Evolutionary conservation across 257 asterid genomes (phyloP).

Genomic region (Asclepias syriaca): DNA sequence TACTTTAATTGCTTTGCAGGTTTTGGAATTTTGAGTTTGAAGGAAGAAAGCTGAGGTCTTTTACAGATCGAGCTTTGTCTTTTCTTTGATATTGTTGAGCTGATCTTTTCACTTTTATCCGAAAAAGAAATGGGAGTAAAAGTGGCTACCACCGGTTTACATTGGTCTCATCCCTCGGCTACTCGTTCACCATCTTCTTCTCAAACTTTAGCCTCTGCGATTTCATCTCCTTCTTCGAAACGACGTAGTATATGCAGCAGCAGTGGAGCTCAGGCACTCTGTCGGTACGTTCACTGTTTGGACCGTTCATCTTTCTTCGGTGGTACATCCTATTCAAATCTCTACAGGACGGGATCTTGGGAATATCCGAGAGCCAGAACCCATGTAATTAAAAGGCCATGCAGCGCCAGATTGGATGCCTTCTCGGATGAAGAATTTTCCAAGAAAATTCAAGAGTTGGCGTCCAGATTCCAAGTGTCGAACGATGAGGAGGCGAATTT

Average conservation of each 20-base stretch:
- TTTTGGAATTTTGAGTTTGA: conserved; percentile 27
- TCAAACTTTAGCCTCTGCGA: conserved; percentile 56
- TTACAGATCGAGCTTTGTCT: not conserved
- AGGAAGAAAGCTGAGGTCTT: conserved; percentile 18
- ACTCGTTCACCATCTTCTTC: conserved; percentile 75
- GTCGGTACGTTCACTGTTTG: conserved; percentile 25
- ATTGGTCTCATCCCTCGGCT: conserved; percentile 63
- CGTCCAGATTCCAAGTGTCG: conserved; percentile 33
- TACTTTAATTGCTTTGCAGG: conserved; percentile 37
- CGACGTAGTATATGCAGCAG: conserved; percentile 35
- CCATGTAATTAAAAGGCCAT: conserved; percentile 33
- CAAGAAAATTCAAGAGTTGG: conserved; percentile 45
- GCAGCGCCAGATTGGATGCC: conserved; percentile 55
- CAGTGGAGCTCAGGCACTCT: conserved; percentile 41
- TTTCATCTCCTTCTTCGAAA: conserved; percentile 48
- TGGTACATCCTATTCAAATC: conserved; percentile 32
- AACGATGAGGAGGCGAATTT: conserved; percentile 23
- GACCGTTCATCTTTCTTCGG: conserved; percentile 37
- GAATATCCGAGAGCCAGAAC: conserved; percentile 25
- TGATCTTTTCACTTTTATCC: not conserved
- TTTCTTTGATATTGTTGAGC: not conserved
- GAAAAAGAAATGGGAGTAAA: conserved; percentile 52
- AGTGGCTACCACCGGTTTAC: conserved; percentile 54
- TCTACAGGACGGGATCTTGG: conserved; percentile 39
- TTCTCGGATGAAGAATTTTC: conserved; percentile 85